Conservation (phyloP, 1,284 basidiomycete genomes). For the Coriolopsis trogii region DNA sequence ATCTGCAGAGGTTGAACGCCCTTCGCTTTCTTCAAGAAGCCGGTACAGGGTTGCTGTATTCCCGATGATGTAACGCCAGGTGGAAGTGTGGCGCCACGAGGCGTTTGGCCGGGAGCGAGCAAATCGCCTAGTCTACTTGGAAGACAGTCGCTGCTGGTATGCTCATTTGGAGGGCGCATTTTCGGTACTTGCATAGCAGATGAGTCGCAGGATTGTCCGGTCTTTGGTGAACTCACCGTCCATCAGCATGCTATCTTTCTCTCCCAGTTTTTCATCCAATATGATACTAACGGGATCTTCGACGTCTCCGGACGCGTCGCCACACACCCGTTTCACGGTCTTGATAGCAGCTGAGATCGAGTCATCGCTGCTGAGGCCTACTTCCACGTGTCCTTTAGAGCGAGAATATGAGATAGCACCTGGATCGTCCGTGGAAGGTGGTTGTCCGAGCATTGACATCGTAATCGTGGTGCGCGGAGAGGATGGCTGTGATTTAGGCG, state of each 20-base stretch:
- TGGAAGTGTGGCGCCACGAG: not conserved
- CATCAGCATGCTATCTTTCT: constrained; percentile 53
- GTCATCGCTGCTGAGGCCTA: constrained; percentile 14
- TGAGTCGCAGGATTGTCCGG: constrained; percentile 1
- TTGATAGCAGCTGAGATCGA: constrained; percentile 7
- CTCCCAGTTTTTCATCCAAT: constrained; percentile 55
- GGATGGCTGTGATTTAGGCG: constrained; percentile 33
- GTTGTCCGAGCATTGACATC: constrained; percentile 43
- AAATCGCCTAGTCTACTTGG: constrained; percentile 36
- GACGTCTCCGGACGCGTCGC: constrained; percentile 5
- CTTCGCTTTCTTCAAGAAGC: constrained; percentile 55
- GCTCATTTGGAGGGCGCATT: constrained; percentile 51
- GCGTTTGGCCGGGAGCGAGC: constrained; percentile 13
- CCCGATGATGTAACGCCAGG: not conserved
- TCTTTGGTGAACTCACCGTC: too few relatives aligned
- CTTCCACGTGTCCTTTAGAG: not conserved
- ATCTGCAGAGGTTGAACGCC: constrained; percentile 62
- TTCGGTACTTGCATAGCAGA: constrained; percentile 46
- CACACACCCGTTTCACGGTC: constrained; percentile 20
- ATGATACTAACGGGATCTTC: constrained; percentile 44
- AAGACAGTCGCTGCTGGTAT: constrained; percentile 37
- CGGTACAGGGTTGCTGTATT: not conserved
- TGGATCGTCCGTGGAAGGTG: constrained; percentile 30
- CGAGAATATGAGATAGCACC: not conserved
- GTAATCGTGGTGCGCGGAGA: constrained; percentile 36